Evolutionary conservation across 2,329 filamentous ascomycete species (phyloP), one percentile per base, ranked within the genome.

Genomic region (Pseudogymnoascus sp.): DNA sequence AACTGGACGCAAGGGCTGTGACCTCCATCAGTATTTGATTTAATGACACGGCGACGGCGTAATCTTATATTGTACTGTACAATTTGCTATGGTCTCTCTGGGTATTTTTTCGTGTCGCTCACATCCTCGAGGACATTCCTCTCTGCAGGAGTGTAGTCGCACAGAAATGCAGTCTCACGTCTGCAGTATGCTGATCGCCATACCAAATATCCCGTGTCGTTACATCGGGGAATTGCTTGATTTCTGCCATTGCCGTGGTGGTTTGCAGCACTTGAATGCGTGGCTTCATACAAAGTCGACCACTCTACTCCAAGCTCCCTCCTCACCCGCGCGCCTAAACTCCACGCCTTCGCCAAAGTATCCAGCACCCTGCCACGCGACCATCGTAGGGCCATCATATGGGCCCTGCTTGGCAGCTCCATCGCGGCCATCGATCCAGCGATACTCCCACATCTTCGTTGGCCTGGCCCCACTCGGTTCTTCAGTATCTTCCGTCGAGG

Each of bases 321-420:
- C 81, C 54, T 82, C 79, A 10, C 83, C 85, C 6, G 78, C 82
- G 66, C 77, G 79, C 68, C 86, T 83, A 71, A 93, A 93, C 73
- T 93, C 93, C 23, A 96, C 92, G 0, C 90, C 91, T 68, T 95
- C 89, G 11, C 87, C 89, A 76, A 99, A 99, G 74, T 98, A 98
- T 2, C 95, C 95, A 23, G 92, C 92, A 67, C 90, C 86, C 69
- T 89, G 86, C 95, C 95, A 99, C 2, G 90, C 90, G 71, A 87
- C 85, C 95, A 99, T 98, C 39, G 89, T 93, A 4, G 82, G 75
- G 6, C 83, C 85, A 73, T 97, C 92, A 75, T 92, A 99, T 0
- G 95, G 93, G 0, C 95, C 95, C 75, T 99, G 92, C 65, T 84
- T 83, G 60, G 85, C 83, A 10, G 85, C 90, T 28, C 85, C 89